These are phyloP conservation scores for Melastoma malabathricum DNA, from an alignment of 345 rosid species.

Conservation along the genomic window DNA sequence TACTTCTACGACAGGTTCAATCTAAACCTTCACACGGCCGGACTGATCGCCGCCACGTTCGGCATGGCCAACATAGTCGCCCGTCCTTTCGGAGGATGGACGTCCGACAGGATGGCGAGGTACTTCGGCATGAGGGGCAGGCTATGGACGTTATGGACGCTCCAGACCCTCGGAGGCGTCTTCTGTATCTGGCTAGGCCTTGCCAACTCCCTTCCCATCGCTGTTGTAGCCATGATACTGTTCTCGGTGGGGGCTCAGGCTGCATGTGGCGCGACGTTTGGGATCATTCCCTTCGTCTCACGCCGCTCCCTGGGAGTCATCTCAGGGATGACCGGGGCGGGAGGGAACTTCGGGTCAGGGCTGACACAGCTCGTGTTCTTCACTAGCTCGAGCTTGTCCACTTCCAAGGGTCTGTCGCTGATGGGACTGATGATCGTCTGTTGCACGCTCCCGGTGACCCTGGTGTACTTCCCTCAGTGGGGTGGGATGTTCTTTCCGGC, in stretches of 20 bases:
- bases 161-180: constrained; percentile 57
- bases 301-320: constrained; percentile 66
- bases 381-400: constrained; percentile 32
- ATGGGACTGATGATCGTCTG: constrained; percentile 67
- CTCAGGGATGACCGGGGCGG: constrained; percentile 64
- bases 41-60: constrained; percentile 61
- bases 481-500: constrained; percentile 62
- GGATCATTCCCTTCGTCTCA: constrained; percentile 60
- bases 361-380: constrained; percentile 61
- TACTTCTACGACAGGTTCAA: constrained; percentile 67
- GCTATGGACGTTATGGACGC: constrained; percentile 59
- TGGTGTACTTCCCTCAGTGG: constrained; percentile 75
- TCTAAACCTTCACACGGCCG: constrained; percentile 63
- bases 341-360: constrained; percentile 76
- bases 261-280: constrained; percentile 78
- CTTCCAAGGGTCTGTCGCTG: constrained; percentile 40
- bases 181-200: constrained; percentile 74
- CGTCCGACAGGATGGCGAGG: constrained; percentile 47
- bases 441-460: constrained; percentile 47
- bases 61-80: constrained; percentile 76
- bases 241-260: constrained; percentile 75
- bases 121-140: constrained; percentile 76
- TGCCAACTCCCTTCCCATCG: constrained; percentile 51
- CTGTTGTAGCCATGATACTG: constrained; percentile 58
- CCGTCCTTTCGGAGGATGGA: constrained; percentile 67